Conservation (phyloP, 331 rosid genomes). For the Pyrus hybrid region DNA sequence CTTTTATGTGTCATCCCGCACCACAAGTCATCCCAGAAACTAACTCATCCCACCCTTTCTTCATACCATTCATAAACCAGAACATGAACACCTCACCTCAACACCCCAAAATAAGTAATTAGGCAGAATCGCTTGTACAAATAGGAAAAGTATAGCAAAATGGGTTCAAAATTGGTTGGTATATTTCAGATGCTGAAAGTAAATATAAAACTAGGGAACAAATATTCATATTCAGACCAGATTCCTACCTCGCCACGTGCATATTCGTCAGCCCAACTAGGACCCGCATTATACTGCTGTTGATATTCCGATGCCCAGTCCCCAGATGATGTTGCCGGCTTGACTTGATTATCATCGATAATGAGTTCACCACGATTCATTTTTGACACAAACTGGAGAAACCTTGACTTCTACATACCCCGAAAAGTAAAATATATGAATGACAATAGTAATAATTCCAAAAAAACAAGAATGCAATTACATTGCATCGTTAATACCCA, state of each 20-base stretch:
- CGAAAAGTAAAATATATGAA: neutral
- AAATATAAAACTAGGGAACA: neutral
- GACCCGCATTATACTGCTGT: slow-evolving; percentile 48
- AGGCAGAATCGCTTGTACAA: neutral
- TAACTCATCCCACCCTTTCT: neutral
- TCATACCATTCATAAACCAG: neutral
- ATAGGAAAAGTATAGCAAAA: neutral
- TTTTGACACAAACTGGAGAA: slow-evolving; percentile 93
- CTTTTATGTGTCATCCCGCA: neutral
- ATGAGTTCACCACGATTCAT: slow-evolving; percentile 96
- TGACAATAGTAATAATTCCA: neutral
- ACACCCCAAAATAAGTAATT: neutral
- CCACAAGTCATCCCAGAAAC: neutral
- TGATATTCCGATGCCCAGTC: slow-evolving; percentile 89
- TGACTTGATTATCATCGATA: slow-evolving; percentile 88
- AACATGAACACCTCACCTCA: neutral
- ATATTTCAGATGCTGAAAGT: neutral
- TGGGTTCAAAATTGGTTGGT: neutral
- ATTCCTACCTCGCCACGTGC: slow-evolving; percentile 31
- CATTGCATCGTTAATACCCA: neutral
- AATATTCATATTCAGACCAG: neutral
- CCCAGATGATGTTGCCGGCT: slow-evolving; percentile 56
- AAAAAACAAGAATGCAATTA: neutral
- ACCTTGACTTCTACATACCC: slow-evolving; percentile 78
- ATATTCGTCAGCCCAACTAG: slow-evolving; percentile 85